Evolutionary conservation across 2,329 filamentous ascomycete genomes (phyloP).

Genomic region (Fusarium oligoseptatum): DNA sequence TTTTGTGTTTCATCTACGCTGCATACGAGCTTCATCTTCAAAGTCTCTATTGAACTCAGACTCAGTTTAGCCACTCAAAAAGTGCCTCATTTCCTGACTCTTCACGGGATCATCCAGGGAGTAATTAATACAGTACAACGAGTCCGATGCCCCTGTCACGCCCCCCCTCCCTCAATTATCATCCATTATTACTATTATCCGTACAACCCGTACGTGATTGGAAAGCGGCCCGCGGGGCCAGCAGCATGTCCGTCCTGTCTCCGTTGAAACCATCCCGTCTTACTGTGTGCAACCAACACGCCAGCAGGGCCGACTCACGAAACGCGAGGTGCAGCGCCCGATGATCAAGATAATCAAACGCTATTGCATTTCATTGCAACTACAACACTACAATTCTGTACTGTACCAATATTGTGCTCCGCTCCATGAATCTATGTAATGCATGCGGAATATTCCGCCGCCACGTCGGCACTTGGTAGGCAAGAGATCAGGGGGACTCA

Average conservation of each 20-base stretch:
- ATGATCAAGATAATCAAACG: slow-evolving; percentile 39
- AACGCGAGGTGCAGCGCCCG: slow-evolving; percentile 7
- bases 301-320: slow-evolving; percentile 35
- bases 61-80: not conserved
- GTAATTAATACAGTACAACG: not conserved
- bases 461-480: slow-evolving; percentile 25
- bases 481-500: not conserved
- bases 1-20: not conserved
- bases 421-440: not conserved
- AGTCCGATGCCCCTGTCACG: not conserved
- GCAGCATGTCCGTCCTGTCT: slow-evolving; percentile 31
- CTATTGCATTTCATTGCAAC: not conserved
- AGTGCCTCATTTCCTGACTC: not conserved
- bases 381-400: not conserved
- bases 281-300: slow-evolving; percentile 24
- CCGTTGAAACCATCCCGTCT: slow-evolving; percentile 36
- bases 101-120: not conserved
- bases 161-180: slow-evolving; percentile 7
- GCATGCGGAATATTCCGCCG: not conserved
- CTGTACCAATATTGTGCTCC: not conserved
- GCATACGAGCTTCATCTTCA: not conserved
- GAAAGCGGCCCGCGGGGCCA: slow-evolving; percentile 10
- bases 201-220: not conserved
- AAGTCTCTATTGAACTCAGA: not conserved
- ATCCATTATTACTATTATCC: not conserved